Conservation (phyloP, 768 basidiomycete species). For the Trametes cingulata region DNA sequence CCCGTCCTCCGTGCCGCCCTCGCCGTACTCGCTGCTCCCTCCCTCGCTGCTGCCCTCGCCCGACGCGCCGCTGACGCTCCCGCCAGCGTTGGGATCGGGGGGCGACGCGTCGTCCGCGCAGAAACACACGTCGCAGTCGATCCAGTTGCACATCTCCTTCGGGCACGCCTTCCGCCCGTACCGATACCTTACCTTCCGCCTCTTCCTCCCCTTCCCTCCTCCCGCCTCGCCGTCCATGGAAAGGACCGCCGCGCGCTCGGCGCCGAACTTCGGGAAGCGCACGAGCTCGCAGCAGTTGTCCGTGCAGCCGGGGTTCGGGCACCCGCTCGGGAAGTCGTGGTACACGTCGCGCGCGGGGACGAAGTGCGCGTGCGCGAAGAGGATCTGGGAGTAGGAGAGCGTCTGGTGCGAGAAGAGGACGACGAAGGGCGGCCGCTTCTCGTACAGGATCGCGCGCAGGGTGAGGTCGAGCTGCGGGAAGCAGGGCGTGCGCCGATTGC, state of each 20-base stretch:
- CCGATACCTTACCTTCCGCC: slow-evolving; percentile 46
- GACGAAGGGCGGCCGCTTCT: slow-evolving; percentile 75
- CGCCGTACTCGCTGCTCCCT: too few relatives aligned
- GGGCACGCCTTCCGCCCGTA: slow-evolving; percentile 44
- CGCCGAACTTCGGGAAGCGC: slow-evolving; percentile 68
- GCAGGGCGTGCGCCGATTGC: slow-evolving; percentile 73
- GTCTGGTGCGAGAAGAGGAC: slow-evolving; percentile 80
- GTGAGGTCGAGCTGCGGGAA: slow-evolving; percentile 82
- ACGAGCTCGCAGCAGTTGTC: slow-evolving; percentile 80
- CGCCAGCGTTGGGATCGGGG: too few relatives aligned
- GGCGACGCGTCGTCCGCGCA: slow-evolving; percentile 48
- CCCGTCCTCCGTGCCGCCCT: slow-evolving; percentile 44
- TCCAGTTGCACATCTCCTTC: slow-evolving; percentile 81
- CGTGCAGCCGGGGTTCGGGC: slow-evolving; percentile 75
- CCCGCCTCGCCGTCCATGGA: slow-evolving; percentile 5
- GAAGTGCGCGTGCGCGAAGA: slow-evolving; percentile 71
- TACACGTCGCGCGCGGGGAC: slow-evolving; percentile 74
- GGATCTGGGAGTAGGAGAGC: slow-evolving; percentile 78
- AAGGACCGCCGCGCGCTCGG: slow-evolving; percentile 61
- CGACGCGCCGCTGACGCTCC: slow-evolving; percentile 7
- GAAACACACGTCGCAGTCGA: slow-evolving; percentile 69
- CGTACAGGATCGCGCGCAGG: slow-evolving; percentile 72
- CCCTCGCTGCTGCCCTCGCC: slow-evolving; percentile 37
- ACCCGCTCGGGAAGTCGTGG: slow-evolving; percentile 77
- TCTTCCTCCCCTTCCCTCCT: slow-evolving; percentile 46